Evolutionary conservation across 2,329 filamentous ascomycete species (phyloP).

Genomic region (Hypoxylon sp.): DNA sequence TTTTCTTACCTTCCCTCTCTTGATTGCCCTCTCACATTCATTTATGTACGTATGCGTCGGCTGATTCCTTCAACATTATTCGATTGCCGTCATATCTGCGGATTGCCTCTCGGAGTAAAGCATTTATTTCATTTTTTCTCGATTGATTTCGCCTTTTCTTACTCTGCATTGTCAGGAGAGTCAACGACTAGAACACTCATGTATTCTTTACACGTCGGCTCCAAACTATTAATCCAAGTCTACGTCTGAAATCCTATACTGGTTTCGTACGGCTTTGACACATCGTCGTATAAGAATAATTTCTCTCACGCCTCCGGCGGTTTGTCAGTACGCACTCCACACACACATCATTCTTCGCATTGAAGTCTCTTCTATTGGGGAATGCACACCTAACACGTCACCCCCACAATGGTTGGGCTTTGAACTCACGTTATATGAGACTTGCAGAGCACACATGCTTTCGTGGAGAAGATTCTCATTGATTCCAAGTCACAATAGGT

Average conservation of each 20-base stretch:
- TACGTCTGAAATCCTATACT: slow-evolving; percentile 8
- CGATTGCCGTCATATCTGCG: slow-evolving; percentile 32
- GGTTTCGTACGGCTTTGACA: slow-evolving; percentile 22
- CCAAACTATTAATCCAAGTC: slow-evolving; percentile 17
- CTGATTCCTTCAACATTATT: slow-evolving; percentile 27
- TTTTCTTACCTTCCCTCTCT: slow-evolving; percentile 13
- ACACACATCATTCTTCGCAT: slow-evolving; percentile 31
- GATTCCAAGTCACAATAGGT: slow-evolving; percentile 26
- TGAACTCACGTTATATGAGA: slow-evolving; percentile 49
- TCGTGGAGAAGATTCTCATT: slow-evolving; percentile 29
- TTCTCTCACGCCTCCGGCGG: slow-evolving; percentile 18
- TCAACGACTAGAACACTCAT: slow-evolving; percentile 12
- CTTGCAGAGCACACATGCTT: slow-evolving; percentile 26
- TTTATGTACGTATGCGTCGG: slow-evolving; percentile 31
- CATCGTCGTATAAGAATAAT: slow-evolving; percentile 25
- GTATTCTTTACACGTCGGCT: slow-evolving; percentile 17
- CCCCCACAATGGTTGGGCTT: slow-evolving; percentile 47
- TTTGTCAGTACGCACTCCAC: slow-evolving; percentile 34
- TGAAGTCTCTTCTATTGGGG: slow-evolving; percentile 34
- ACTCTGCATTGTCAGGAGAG: slow-evolving; percentile 11
- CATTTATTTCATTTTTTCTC: slow-evolving; percentile 12
- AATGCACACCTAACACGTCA: slow-evolving; percentile 42
- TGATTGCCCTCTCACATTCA: slow-evolving; percentile 23
- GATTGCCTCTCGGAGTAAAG: slow-evolving; percentile 34
- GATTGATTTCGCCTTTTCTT: slow-evolving; percentile 17